A percentile compares a stretch with the other conserved stretches of the same genome.
These are phyloP conservation scores for Centrapalus pauciflorus DNA, from an alignment of 129 eudicot genomes.

Conservation along the genomic window DNA sequence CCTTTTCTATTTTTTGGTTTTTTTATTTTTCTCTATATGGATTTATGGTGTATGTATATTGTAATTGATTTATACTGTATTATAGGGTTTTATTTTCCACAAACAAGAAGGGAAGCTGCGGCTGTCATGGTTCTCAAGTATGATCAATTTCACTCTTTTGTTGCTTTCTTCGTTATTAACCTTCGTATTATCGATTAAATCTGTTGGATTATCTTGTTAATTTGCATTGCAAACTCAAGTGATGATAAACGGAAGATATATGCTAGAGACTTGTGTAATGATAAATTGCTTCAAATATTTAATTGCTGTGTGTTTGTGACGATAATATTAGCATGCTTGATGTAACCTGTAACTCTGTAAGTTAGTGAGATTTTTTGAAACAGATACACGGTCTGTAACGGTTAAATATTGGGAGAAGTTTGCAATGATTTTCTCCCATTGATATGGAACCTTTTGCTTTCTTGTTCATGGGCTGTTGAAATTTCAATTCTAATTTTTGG, in stretches of 20 bases:
- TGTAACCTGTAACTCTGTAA: background rate
- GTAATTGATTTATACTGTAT: too few species aligned
- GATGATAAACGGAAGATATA: too few species aligned
- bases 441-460: background rate
- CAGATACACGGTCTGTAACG: background rate
- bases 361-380: background rate
- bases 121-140: slow-evolving; percentile 39
- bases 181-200: too few species aligned
- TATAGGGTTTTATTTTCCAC: slow-evolving; percentile 20
- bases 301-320: background rate
- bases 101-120: slow-evolving; percentile 13
- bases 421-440: background rate
- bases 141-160: background rate
- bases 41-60: too few species aligned
- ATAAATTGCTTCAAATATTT: background rate
- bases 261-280: too few species aligned
- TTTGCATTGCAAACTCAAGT: too few species aligned
- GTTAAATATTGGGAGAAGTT: background rate
- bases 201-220: too few species aligned
- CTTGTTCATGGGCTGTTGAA: background rate
- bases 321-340: background rate
- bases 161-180: background rate
- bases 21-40: too few species aligned
- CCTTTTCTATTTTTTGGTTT: too few species aligned
- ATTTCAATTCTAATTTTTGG: background rate